A percentile compares a stretch with the other conserved stretches of the same genome.
Evolutionary conservation across 495 filamentous ascomycete species (phyloP).

Genomic region (Xylaria sp.): DNA sequence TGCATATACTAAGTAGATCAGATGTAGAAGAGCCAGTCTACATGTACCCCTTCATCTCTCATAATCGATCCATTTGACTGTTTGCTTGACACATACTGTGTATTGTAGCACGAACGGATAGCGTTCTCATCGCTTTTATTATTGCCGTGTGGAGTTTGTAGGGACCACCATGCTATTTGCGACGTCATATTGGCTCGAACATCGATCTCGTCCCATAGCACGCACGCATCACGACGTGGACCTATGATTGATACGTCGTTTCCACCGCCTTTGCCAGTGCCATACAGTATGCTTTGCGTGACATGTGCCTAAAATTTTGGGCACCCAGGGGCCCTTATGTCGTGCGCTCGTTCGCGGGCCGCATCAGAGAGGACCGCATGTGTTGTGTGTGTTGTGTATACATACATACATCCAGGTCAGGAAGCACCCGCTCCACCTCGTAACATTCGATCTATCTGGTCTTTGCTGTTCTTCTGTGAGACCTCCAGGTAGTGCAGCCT

Average conservation of each 20-base stretch:
- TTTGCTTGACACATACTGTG: not conserved
- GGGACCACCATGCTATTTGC: not conserved
- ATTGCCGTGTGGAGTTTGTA: not conserved
- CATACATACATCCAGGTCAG: slow-evolving; percentile 22
- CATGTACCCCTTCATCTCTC: slow-evolving; percentile 3
- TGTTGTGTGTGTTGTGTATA: too few relatives aligned
- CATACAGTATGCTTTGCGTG: slow-evolving; percentile 7
- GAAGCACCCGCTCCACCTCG: slow-evolving; percentile 37
- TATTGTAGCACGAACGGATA: not conserved
- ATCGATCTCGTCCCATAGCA: not conserved
- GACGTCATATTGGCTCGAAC: not conserved
- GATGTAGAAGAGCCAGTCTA: not conserved
- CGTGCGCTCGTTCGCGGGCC: too few relatives aligned
- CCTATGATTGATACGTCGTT: not conserved
- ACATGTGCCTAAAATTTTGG: slow-evolving; percentile 6
- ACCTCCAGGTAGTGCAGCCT: slow-evolving; percentile 93
- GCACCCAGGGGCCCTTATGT: not conserved
- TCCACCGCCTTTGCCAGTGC: not conserved
- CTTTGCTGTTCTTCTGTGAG: slow-evolving; percentile 89
- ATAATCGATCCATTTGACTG: not conserved
- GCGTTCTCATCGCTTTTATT: not conserved
- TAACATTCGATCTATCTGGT: slow-evolving; percentile 85
- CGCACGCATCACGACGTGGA: slow-evolving; percentile 1
- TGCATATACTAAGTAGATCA: not conserved
- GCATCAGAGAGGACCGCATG: too few relatives aligned